A percentile compares a stretch with the other conserved stretches of the same genome.
Evolutionary conservation across 352 stramenopile species (phyloP).

Genomic region (Globisporangium radiosum): DNA sequence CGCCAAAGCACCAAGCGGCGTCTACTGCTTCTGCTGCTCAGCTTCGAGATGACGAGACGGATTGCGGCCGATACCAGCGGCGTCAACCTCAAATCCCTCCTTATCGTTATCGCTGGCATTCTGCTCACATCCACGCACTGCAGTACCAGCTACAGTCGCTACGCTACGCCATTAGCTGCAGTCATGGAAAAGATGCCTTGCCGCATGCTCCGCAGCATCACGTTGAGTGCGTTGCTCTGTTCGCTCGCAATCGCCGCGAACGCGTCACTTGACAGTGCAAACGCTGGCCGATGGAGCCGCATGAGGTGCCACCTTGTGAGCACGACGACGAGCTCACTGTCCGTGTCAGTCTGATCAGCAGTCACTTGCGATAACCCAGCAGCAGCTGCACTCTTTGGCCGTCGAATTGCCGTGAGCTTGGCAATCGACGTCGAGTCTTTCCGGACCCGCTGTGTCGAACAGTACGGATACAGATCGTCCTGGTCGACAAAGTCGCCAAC

Average conservation of each 20-base stretch:
- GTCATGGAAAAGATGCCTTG: not conserved
- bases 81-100: too few species aligned
- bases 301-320: constrained; percentile 10
- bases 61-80: too few species aligned
- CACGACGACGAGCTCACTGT: constrained; percentile 9
- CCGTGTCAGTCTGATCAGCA: not conserved
- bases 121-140: not conserved
- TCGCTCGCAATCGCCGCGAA: constrained; percentile 1
- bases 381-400: too few species aligned
- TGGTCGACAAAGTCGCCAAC: constrained; percentile 9
- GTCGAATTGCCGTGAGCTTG: not conserved
- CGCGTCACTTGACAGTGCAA: not conserved
- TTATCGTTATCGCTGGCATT: too few species aligned
- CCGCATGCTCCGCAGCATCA: constrained; percentile 6
- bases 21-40: too few species aligned
- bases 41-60: too few species aligned
- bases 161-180: not conserved
- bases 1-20: too few species aligned
- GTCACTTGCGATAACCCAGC: too few species aligned
- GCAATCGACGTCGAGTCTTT: constrained; percentile 17
- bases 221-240: not conserved
- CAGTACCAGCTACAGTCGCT: not conserved
- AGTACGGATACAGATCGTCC: constrained; percentile 16
- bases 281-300: not conserved
- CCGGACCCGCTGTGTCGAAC: constrained; percentile 9